A percentile compares a stretch with the other conserved stretches of the same genome.
phyloP scores from a whole-genome alignment of 2,329 filamentous ascomycete species.

The Penicillium sclerotigenum region DNA sequence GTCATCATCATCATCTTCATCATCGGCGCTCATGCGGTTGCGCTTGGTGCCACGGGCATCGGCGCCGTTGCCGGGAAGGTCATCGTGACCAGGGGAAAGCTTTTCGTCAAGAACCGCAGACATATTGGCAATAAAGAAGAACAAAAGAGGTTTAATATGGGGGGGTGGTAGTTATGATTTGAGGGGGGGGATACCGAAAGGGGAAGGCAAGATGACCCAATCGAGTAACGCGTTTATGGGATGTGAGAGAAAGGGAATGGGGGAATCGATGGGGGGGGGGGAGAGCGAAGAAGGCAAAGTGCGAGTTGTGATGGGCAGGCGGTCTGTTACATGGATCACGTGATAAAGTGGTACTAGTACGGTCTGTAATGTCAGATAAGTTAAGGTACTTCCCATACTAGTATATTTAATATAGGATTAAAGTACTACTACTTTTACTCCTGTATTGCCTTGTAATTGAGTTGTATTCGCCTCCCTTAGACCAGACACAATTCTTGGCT shows the following conservation, averaged over 20 bases:
- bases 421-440: background rate
- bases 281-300: conserved; percentile 39
- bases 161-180: conserved; percentile 5
- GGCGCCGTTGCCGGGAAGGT: conserved; percentile 57
- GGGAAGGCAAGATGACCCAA: conserved; percentile 46
- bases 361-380: background rate
- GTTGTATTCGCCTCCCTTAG: background rate
- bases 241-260: conserved; percentile 33
- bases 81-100: conserved; percentile 69
- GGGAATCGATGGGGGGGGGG: conserved; percentile 32
- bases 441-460: background rate
- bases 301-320: conserved; percentile 27
- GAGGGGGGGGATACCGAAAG: conserved; percentile 38
- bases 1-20: conserved; percentile 96
- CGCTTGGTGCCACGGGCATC: conserved; percentile 88
- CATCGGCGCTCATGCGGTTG: conserved; percentile 75
- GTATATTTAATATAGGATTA: accelerated
- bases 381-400: background rate
- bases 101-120: conserved; percentile 74
- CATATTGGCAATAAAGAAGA: conserved; percentile 68
- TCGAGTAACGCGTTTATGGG: conserved; percentile 47
- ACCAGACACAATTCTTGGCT: conserved; percentile 2
- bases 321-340: conserved; percentile 26
- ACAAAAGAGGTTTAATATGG: conserved; percentile 10
- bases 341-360: conserved; percentile 12